Percentiles rank a stretch among this genome's conserved stretches.
Evolutionary conservation across 768 basidiomycete genomes (phyloP).

Genomic region (Amanita pseudoporphyria): DNA sequence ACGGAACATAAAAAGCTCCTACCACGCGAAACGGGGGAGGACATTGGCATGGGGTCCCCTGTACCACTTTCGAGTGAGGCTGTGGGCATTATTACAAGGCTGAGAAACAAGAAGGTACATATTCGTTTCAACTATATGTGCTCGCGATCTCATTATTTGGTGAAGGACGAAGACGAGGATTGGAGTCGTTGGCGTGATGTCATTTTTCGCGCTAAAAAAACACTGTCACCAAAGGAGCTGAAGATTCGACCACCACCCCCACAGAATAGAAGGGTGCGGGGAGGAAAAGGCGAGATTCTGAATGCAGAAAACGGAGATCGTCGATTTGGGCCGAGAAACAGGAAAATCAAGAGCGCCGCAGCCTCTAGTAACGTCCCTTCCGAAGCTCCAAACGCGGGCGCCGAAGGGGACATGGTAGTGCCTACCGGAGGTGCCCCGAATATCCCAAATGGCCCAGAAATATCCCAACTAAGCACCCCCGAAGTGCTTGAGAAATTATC

Average conservation of each 20-base stretch:
- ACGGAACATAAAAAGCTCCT: constrained; percentile 32
- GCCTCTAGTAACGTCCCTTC: background rate
- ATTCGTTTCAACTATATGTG: constrained; percentile 9
- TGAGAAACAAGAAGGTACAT: constrained; percentile 74
- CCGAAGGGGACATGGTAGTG: background rate
- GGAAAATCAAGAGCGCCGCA: background rate
- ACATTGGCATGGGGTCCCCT: constrained; percentile 84
- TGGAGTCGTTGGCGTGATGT: constrained; percentile 86
- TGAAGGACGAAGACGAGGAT: constrained; percentile 77
- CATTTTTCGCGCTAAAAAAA: constrained; percentile 67
- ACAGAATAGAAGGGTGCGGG: constrained; percentile 49
- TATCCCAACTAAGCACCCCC: constrained; percentile 32
- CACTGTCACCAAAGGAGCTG: constrained; percentile 35
- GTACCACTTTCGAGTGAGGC: constrained; percentile 71
- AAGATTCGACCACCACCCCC: constrained; percentile 46
- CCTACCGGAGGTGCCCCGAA: background rate
- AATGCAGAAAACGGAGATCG: background rate
- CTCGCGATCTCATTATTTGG: background rate
- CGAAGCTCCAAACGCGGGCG: background rate
- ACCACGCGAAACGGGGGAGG: constrained; percentile 78
- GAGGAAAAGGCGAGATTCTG: constrained; percentile 40
- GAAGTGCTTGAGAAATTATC: constrained; percentile 41
- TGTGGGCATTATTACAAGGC: constrained; percentile 63
- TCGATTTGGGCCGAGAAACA: background rate
- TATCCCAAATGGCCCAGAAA: constrained; percentile 8